Conservation (phyloP, 345 rosid genomes). For the Schrenkiella parvula region DNA sequence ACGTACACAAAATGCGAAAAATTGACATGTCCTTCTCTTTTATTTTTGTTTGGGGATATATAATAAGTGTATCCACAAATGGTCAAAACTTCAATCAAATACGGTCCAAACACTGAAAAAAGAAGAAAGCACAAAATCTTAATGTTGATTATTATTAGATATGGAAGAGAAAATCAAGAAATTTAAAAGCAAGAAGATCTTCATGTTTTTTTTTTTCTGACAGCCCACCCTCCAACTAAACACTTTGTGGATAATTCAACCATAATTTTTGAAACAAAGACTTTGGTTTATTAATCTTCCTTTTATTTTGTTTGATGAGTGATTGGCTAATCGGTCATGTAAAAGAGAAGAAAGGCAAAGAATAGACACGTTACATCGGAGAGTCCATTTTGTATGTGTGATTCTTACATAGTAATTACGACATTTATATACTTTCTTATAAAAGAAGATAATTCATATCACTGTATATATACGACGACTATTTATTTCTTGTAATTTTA, state of each 20-base stretch:
- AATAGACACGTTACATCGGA: not conserved
- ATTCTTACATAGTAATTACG: not conserved
- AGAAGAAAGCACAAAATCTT: slow-evolving; percentile 27
- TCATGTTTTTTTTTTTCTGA: slow-evolving; percentile 24
- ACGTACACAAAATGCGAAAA: slow-evolving; percentile 23
- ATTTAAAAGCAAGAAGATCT: slow-evolving; percentile 25
- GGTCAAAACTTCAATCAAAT: slow-evolving; percentile 26
- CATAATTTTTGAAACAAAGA: not conserved
- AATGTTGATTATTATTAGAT: slow-evolving; percentile 22
- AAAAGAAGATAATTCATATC: not conserved
- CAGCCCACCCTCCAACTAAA: slow-evolving; percentile 21
- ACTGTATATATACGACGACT: not conserved
- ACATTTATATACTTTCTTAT: not conserved
- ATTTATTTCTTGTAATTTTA: no score
- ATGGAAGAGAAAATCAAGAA: slow-evolving; percentile 15
- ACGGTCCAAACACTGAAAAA: slow-evolving; percentile 26
- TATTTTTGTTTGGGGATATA: not conserved
- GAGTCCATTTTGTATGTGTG: not conserved
- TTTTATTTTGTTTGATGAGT: not conserved
- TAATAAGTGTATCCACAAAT: not conserved
- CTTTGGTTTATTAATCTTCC: not conserved
- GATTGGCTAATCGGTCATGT: not conserved
- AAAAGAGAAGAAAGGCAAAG: not conserved
- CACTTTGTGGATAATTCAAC: slow-evolving; percentile 2
- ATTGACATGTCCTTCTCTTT: slow-evolving; percentile 20